These are phyloP conservation scores for Suillus brevipes DNA, from an alignment of 768 basidiomycete species.

Conservation along the genomic window DNA sequence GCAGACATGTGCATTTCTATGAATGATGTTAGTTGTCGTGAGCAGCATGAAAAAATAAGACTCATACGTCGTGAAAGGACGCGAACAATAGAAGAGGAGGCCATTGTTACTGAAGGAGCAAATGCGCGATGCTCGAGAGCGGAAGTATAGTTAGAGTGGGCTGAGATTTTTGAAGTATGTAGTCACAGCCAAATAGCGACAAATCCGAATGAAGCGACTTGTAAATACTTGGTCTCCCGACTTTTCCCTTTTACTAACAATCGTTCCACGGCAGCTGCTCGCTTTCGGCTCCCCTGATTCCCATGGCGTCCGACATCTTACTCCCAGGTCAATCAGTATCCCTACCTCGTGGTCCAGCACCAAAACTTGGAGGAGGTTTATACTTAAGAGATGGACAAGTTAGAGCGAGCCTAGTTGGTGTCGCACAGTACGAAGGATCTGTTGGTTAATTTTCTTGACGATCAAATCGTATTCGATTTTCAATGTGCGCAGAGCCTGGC, in stretches of 20 bases:
- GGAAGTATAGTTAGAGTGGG: conserved; percentile 17
- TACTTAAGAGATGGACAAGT: conserved; percentile 64
- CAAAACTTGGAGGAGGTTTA: conserved; percentile 63
- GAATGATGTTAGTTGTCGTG: neutral
- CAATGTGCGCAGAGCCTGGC: conserved; percentile 49
- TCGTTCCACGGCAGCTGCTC: conserved; percentile 3
- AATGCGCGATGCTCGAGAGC: conserved; percentile 22
- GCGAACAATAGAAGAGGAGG: conserved; percentile 58
- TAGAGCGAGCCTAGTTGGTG: conserved; percentile 71
- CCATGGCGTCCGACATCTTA: conserved; percentile 39
- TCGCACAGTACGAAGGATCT: conserved; percentile 59
- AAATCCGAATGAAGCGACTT: conserved; percentile 20
- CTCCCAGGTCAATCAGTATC: conserved; percentile 81
- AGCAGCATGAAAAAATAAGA: conserved; percentile 5
- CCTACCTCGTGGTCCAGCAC: conserved; percentile 52
- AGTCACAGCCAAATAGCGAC: conserved; percentile 31
- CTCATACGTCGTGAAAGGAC: conserved; percentile 64
- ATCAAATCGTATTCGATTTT: conserved; percentile 6
- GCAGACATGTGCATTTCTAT: conserved; percentile 84
- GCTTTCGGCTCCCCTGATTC: conserved; percentile 3
- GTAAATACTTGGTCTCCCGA: conserved; percentile 9
- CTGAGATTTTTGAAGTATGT: conserved; percentile 37
- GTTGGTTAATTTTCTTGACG: conserved; percentile 50
- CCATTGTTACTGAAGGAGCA: conserved; percentile 45
- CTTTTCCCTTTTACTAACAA: conserved; percentile 12